Percentiles rank a stretch among this genome's conserved stretches.
Conservation (phyloP, 257 asterid species). For the Linderniella brevidens region DNA sequence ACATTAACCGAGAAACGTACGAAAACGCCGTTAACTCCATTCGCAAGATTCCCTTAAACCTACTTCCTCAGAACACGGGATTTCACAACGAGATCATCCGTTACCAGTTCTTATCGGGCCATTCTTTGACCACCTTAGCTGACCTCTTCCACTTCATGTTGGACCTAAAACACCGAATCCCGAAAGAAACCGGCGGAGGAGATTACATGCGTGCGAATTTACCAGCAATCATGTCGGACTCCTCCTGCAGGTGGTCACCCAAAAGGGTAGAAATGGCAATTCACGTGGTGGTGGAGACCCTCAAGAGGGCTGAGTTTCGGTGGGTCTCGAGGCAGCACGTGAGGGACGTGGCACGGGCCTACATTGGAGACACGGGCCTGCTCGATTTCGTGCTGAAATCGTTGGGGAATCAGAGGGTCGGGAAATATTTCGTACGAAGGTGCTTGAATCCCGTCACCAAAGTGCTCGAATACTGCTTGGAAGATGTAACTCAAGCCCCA, state of each 20-base stretch:
- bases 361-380: constrained; percentile 87
- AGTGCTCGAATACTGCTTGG: constrained; percentile 76
- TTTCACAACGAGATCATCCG: constrained; percentile 26
- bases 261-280: constrained; percentile 92
- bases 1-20: constrained; percentile 39
- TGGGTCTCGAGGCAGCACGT: constrained; percentile 94
- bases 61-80: constrained; percentile 26
- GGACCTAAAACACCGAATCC: constrained; percentile 37
- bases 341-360: constrained; percentile 69
- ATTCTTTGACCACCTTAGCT: constrained; percentile 39
- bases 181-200: constrained; percentile 24
- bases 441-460: constrained; percentile 86
- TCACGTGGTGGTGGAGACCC: constrained; percentile 74
- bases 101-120: constrained; percentile 61
- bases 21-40: constrained; percentile 43
- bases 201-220: constrained; percentile 12
- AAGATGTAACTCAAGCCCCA: constrained; percentile 46
- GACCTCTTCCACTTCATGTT: constrained; percentile 64
- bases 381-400: constrained; percentile 91
- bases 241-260: constrained; percentile 90
- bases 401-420: constrained; percentile 79
- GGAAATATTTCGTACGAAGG: constrained; percentile 68
- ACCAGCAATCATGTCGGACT: constrained; percentile 53
- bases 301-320: constrained; percentile 50
- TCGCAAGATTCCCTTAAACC: constrained; percentile 41